Base-by-base conservation (phyloP, 441 rosid species). In the Arabidopsis hybrid region DNA sequence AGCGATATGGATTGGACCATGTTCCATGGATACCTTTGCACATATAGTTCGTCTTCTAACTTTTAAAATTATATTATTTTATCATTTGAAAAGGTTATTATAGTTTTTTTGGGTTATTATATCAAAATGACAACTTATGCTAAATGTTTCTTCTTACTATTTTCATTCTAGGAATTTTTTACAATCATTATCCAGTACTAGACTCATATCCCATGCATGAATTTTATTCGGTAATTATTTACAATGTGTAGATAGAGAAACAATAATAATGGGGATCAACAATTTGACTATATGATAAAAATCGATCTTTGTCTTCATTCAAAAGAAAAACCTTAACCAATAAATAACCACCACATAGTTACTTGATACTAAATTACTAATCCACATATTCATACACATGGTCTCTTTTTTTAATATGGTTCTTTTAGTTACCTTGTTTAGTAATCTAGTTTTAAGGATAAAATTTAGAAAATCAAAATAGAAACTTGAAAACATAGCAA, bases 401-500 rank as follows among this genome's bases (percentile, higher is more conserved):
- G 16, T 29, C 6, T 64, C 26, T 1, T 13, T 3, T 45, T 34
- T 1, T 1, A 11, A n/a, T n/a, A 63, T 45, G 26, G 26, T 21
- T 5, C 0, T 31, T 31, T 10, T 50, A 18, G 21, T 51, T 51
- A 36, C 16, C 29, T 14, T 26, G 8, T 58, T 39, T 39, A 58
- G 62, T 40, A 51, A 42, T 32, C 17, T 40, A 60, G 32, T 40
- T 42, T 7, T 21, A 52, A 67, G 32, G 31, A 40, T 29, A 59
- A 7, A 16, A 14, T 18, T 59, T 7, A 4, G 13, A 7, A 49
- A 45, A 31, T 10, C 26, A 38, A 59, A 49, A 49, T 0, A 4
- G 51, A 31, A 74, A 74, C 67, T 74, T 50, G 16, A 16, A 29
- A 26, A 61, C 67, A 58, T 32, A 58, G 59, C 46, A 49, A 58